These are phyloP conservation scores for Candida yuanshanica DNA, from an alignment of 805 yeast species.

Conservation along the genomic window DNA sequence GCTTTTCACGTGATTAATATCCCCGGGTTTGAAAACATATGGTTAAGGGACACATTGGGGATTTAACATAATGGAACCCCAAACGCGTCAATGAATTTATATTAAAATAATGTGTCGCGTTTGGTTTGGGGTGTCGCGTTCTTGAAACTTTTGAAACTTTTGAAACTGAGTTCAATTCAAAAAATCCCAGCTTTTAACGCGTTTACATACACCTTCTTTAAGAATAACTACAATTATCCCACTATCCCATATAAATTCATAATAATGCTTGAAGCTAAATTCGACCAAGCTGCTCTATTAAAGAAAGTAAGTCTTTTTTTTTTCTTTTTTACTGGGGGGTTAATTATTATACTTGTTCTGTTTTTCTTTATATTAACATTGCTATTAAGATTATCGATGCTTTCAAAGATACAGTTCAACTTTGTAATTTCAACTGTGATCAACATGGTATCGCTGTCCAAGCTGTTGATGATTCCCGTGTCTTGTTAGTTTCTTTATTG, in stretches of 20 bases:
- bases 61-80: no score
- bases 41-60: no score
- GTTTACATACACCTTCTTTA: no score
- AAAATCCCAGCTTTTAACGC: no score
- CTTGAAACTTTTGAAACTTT: no score
- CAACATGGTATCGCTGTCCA: slow-evolving; percentile 92
- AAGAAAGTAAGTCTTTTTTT: slow-evolving; percentile 50
- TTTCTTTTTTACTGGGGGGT: background rate
- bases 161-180: no score
- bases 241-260: background rate
- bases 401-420: slow-evolving; percentile 87
- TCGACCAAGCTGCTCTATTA: slow-evolving; percentile 85
- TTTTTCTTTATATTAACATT: slow-evolving; percentile 4
- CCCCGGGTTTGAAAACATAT: no score
- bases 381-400: slow-evolving; percentile 67
- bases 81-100: no score
- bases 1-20: no score
- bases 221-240: slow-evolving; percentile 1
- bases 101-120: no score
- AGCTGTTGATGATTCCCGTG: slow-evolving; percentile 97
- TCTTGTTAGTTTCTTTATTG: slow-evolving; percentile 79
- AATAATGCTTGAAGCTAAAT: slow-evolving; percentile 92
- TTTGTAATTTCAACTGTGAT: slow-evolving; percentile 96
- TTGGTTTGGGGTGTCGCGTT: no score
- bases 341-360: no score